Conservation (phyloP, 345 rosid genomes). For the Rhodamnia argentea region DNA sequence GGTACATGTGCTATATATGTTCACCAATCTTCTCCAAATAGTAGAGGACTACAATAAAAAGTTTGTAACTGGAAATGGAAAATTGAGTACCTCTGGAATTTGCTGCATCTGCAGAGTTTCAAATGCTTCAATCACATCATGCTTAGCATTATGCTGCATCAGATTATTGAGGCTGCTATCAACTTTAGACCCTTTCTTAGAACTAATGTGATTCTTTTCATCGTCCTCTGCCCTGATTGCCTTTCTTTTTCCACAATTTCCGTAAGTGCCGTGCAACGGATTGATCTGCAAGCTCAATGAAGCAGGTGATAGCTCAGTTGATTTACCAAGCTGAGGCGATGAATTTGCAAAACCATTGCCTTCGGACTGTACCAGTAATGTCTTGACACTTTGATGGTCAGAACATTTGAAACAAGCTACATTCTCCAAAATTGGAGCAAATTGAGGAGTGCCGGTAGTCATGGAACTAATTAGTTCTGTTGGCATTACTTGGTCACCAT, state of each 20-base stretch:
- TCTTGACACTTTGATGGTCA: constrained; percentile 11
- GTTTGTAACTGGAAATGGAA: background rate
- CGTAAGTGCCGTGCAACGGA: constrained; percentile 6
- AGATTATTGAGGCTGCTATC: constrained; percentile 6
- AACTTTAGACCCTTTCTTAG: constrained; percentile 12
- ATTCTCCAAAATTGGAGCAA: background rate
- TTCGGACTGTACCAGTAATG: background rate
- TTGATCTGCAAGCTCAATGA: constrained; percentile 27
- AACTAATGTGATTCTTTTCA: background rate
- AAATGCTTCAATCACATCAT: constrained; percentile 19
- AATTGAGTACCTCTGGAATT: constrained; percentile 31
- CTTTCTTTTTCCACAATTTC: constrained; percentile 3
- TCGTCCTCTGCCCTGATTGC: background rate
- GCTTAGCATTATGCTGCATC: constrained; percentile 11
- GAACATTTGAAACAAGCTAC: constrained; percentile 16
- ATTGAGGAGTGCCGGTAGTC: background rate
- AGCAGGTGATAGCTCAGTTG: constrained; percentile 13
- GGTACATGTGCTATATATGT: background rate
- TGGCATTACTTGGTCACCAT: background rate
- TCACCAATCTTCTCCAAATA: background rate
- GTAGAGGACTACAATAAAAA: background rate
- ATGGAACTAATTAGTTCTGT: background rate
- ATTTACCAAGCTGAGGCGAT: constrained; percentile 29
- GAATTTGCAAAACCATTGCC: constrained; percentile 10
- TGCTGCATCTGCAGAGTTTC: constrained; percentile 28